Evolutionary conservation across 306 rosid species (phyloP).

Genomic region (Trifolium pratense): DNA sequence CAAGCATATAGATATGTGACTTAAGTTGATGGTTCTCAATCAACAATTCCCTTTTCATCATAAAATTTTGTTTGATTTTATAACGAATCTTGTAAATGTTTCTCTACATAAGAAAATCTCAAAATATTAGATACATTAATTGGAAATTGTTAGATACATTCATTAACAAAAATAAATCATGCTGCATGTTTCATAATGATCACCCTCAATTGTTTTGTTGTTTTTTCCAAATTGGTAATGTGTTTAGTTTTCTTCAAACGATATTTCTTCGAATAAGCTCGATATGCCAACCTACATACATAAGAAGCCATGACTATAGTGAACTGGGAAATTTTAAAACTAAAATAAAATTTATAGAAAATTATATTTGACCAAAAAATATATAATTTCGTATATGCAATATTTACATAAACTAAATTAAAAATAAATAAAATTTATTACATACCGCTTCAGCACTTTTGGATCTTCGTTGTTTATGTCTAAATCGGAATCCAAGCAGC

Average conservation of each 20-base stretch:
- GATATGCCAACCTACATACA: slow-evolving; percentile 8
- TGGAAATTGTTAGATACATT: neutral
- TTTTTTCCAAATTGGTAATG: slow-evolving; percentile 16
- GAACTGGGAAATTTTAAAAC: neutral
- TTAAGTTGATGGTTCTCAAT: slow-evolving; percentile 50
- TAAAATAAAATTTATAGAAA: too few relatives aligned
- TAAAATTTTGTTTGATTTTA: slow-evolving; percentile 34
- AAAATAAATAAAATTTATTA: too few relatives aligned
- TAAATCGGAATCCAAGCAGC: neutral
- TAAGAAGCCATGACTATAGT: neutral
- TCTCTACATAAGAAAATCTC: neutral
- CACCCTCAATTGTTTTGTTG: slow-evolving; percentile 41
- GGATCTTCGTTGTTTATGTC: neutral
- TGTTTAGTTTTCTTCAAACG: neutral
- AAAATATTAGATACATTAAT: slow-evolving; percentile 1
- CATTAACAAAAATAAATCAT: neutral
- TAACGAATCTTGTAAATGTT: neutral
- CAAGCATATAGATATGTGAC: slow-evolving; percentile 33
- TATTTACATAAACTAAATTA: neutral
- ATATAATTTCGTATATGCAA: neutral
- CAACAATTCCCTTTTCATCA: slow-evolving; percentile 21
- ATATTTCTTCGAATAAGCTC: neutral
- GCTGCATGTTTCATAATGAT: neutral
- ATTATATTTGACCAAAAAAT: neutral
- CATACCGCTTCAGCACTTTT: neutral